phyloP scores from a whole-genome alignment of 2,329 filamentous ascomycete species.

The Didymella sp. region DNA sequence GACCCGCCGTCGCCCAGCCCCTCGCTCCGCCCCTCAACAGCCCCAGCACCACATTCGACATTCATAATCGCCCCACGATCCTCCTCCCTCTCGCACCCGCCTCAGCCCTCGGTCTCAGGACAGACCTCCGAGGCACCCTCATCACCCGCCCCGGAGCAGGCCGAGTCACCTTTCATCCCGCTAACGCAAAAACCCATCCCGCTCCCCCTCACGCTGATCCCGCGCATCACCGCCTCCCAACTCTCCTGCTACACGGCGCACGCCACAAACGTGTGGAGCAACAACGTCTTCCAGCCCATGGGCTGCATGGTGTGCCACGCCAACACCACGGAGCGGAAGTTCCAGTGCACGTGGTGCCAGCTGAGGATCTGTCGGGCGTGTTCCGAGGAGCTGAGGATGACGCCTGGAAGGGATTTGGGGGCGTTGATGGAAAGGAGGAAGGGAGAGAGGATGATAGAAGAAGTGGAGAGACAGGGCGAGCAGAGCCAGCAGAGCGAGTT shows the following conservation, averaged over 20 bases:
- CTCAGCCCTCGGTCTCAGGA: not conserved
- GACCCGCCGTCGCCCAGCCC: constrained; percentile 20
- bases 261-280: constrained; percentile 35
- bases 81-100: constrained; percentile 5
- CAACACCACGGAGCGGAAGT: constrained; percentile 35
- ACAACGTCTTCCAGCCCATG: constrained; percentile 44
- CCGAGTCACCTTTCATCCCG: constrained; percentile 33
- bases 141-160: too few species aligned
- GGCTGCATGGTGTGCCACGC: constrained; percentile 47
- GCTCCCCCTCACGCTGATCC: constrained; percentile 24
- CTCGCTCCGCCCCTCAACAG: constrained; percentile 11
- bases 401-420: constrained; percentile 31
- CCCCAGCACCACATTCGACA: constrained; percentile 12
- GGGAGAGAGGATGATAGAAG: not conserved
- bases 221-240: constrained; percentile 42
- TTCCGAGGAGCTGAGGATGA: constrained; percentile 30
- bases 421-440: constrained; percentile 22
- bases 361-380: constrained; percentile 45
- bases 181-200: constrained; percentile 29
- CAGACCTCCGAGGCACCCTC: not conserved
- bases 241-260: constrained; percentile 45
- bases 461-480: not conserved
- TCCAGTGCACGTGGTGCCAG: constrained; percentile 49
- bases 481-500: not conserved
- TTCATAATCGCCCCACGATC: constrained; percentile 1